phyloP scores from a whole-genome alignment of 495 filamentous ascomycete genomes.

The Neurospora tetraspora region DNA sequence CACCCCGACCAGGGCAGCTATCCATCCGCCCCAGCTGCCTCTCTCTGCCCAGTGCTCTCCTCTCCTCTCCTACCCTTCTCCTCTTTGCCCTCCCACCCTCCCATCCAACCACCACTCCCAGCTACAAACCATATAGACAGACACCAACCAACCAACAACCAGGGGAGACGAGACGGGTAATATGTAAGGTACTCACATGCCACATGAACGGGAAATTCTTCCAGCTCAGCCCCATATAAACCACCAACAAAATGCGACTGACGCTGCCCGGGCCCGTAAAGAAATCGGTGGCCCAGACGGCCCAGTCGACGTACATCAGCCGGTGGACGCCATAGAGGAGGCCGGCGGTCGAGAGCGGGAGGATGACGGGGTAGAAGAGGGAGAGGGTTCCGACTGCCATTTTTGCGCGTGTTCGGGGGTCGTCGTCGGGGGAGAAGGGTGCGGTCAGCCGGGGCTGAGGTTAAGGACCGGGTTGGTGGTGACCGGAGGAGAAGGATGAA shows the following conservation, averaged over 20 bases:
- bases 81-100: too few species aligned
- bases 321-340: slow-evolving; percentile 32
- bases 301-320: slow-evolving; percentile 25
- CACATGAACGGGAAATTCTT: slow-evolving; percentile 69
- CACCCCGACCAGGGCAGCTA: background rate
- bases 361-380: slow-evolving; percentile 27
- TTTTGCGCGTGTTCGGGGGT: too few species aligned
- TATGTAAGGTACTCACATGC: slow-evolving; percentile 67
- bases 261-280: slow-evolving; percentile 41
- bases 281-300: slow-evolving; percentile 24
- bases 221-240: slow-evolving; percentile 50
- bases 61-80: background rate
- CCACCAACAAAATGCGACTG: slow-evolving; percentile 36
- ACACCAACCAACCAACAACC: too few species aligned
- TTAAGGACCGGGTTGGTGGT: too few species aligned
- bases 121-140: too few species aligned
- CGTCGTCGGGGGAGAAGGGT: too few species aligned
- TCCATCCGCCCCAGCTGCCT: background rate
- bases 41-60: background rate
- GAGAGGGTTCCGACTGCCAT: slow-evolving; percentile 35
- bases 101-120: background rate
- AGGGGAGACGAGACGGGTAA: too few species aligned
- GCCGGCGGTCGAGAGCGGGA: slow-evolving; percentile 24
- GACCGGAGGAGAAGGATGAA: background rate
- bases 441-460: too few species aligned